These are phyloP conservation scores for Grifola frondosa DNA, from an alignment of 1,284 basidiomycete species.

Conservation along the genomic window DNA sequence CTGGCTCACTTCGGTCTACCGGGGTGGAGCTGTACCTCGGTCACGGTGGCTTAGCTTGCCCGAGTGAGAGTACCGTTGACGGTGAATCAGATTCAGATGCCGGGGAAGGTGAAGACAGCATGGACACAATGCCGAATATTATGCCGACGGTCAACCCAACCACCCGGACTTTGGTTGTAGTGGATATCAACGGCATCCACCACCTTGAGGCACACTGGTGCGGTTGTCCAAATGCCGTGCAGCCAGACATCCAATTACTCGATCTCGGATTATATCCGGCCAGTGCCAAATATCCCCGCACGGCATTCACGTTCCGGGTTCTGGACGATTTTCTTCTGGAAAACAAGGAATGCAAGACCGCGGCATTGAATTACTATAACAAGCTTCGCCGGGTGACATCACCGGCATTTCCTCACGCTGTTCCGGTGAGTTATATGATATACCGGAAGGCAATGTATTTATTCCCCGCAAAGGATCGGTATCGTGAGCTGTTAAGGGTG, in stretches of 20 bases:
- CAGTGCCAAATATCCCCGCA: background rate
- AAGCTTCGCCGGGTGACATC: slow-evolving; percentile 5
- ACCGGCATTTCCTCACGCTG: slow-evolving; percentile 4
- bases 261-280: slow-evolving; percentile 1
- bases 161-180: slow-evolving; percentile 4
- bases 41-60: too few relatives aligned
- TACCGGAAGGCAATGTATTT: background rate
- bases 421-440: slow-evolving; percentile 7
- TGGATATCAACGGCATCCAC: slow-evolving; percentile 11
- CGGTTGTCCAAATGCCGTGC: background rate
- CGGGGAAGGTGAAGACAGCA: too few relatives aligned
- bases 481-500: slow-evolving; percentile 6
- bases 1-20: too few relatives aligned
- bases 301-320: slow-evolving; percentile 11
- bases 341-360: slow-evolving; percentile 10
- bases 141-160: too few relatives aligned
- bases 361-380: slow-evolving; percentile 5
- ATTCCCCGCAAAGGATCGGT: slow-evolving; percentile 4
- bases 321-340: slow-evolving; percentile 10
- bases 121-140: too few relatives aligned
- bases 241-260: slow-evolving; percentile 6
- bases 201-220: slow-evolving; percentile 2
- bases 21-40: too few relatives aligned
- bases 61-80: too few relatives aligned
- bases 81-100: too few relatives aligned